Percentiles rank a stretch among this genome's conserved stretches.
Evolutionary conservation across 805 yeast species (phyloP).

Genomic region (Candida vaughaniae): DNA sequence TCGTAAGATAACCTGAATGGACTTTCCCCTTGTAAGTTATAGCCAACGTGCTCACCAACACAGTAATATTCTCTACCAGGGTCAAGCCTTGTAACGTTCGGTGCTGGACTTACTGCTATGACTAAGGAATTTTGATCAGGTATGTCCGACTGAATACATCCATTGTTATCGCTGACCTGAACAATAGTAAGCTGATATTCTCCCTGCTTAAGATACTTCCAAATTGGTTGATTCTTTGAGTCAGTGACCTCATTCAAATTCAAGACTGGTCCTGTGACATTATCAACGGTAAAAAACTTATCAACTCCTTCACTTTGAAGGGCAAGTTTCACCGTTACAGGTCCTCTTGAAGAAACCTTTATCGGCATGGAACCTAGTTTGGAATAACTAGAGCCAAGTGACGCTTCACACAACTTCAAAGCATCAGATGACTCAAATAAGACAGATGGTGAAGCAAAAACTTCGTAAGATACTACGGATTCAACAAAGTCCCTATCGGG

Average conservation of each 20-base stretch:
- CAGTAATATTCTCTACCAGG: constrained; percentile 49
- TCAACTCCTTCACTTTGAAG: constrained; percentile 59
- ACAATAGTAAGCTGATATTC: constrained; percentile 60
- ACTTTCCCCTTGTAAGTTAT: constrained; percentile 71
- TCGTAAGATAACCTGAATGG: constrained; percentile 77
- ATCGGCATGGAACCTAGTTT: constrained; percentile 44
- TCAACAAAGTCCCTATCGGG: constrained; percentile 4
- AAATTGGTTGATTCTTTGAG: constrained; percentile 12
- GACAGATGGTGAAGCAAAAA: constrained; percentile 63
- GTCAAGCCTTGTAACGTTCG: constrained; percentile 50
- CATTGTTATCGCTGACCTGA: constrained; percentile 63
- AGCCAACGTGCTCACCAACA: constrained; percentile 87
- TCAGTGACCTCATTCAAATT: constrained; percentile 9
- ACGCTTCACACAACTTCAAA: constrained; percentile 44
- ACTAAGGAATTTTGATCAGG: constrained; percentile 36
- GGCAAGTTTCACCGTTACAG: constrained; percentile 57
- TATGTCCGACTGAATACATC: constrained; percentile 56
- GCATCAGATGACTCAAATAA: constrained; percentile 47
- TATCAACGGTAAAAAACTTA: constrained; percentile 44
- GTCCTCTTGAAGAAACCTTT: constrained; percentile 55
- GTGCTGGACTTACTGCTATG: constrained; percentile 73
- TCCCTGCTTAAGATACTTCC: constrained; percentile 48
- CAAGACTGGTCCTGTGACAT: constrained; percentile 29
- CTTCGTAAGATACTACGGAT: constrained; percentile 29
- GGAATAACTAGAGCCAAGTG: constrained; percentile 22